phyloP scores from a whole-genome alignment of 1,284 basidiomycete genomes.

The Fomitopsis palustris region DNA sequence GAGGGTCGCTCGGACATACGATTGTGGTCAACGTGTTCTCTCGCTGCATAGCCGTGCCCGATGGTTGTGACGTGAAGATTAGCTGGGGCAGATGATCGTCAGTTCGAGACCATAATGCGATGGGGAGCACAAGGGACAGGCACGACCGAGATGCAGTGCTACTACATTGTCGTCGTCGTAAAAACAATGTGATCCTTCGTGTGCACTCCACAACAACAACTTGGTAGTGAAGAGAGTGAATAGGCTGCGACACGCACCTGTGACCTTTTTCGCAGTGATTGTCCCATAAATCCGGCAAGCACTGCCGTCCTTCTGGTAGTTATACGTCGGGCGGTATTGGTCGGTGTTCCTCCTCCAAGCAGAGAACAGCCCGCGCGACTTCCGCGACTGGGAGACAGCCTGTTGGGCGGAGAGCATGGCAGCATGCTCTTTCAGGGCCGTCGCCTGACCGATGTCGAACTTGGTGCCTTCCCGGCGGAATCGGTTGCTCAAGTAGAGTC shows the following conservation, averaged over 20 bases:
- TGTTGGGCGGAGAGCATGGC: slow-evolving; percentile 63
- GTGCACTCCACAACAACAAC: neutral
- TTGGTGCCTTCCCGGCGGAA: slow-evolving; percentile 85
- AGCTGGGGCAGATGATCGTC: slow-evolving; percentile 37
- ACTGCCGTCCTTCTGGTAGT: slow-evolving; percentile 59
- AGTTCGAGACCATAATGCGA: neutral
- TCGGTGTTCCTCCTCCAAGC: slow-evolving; percentile 37
- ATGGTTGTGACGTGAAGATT: slow-evolving; percentile 90
- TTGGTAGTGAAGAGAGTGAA: neutral
- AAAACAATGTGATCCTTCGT: too few relatives aligned
- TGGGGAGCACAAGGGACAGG: neutral
- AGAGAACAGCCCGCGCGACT: slow-evolving; percentile 66
- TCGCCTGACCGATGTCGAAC: slow-evolving; percentile 85
- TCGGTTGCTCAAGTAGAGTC: slow-evolving; percentile 80
- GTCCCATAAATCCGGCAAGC: slow-evolving; percentile 88
- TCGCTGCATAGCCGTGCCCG: slow-evolving; percentile 90
- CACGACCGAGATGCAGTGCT: too few relatives aligned
- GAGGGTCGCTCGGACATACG: slow-evolving; percentile 43
- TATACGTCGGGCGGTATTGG: slow-evolving; percentile 68
- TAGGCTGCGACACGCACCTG: slow-evolving; percentile 41
- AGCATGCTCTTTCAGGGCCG: slow-evolving; percentile 67
- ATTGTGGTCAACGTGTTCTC: slow-evolving; percentile 83
- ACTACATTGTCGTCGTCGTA: too few relatives aligned
- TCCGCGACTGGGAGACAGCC: slow-evolving; percentile 65
- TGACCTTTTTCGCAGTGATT: slow-evolving; percentile 87